Evolutionary conservation across 176 grass and related monocot genomes (phyloP), one percentile per base, ranked within the genome.

Genomic region (Cenchrus purpureus): DNA sequence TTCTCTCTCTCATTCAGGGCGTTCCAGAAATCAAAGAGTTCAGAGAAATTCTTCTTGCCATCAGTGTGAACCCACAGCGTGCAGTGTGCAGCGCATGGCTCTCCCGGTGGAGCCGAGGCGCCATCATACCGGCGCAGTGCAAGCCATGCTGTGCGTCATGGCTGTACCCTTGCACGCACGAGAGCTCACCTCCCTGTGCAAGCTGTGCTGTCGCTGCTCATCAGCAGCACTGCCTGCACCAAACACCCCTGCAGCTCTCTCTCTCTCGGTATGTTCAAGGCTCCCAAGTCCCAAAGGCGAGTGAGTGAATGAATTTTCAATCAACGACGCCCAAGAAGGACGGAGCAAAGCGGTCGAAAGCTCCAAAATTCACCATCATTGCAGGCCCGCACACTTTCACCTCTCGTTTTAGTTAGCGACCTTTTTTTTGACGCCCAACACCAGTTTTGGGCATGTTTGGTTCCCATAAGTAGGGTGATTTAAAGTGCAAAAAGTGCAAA

Each of bases 331-430:
- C 10, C 13, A 25, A 75, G 84, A 87, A 64, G 69, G 81, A n/a
- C 54, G 69, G 49, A 68, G 65, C 46, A 86, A 85, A 90, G 56
- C n/a, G 66, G 81, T 69, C 29, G 32, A 86, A 90, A 82, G 83
- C 68, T 28, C 81, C 34, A 71, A 91, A 91, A 87, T 84, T 37
- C 80, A 11, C 55, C 85, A 84, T 84, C 76, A 87, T 91, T 69
- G 71, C 63, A 7, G 8, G 0, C 48, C 48, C 68, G 7, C 37
- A 48, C 83, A 2, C 73, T n/a, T 67, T n/a, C 48, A 17, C 14
- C 42, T 55, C 73, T 34, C 12, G 44, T 40, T n/a, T 62, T n/a
- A 64, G 25, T 62, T n/a, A 31, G 25, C 14, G 29, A 59, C 28
- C 88, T 78, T 90, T 90, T 83, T 78, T 90, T 90, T 83, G 68